A percentile compares a stretch with the other conserved stretches of the same genome.
Evolutionary conservation across 1,284 basidiomycete species (phyloP).

Genomic region (Pascua sp.): DNA sequence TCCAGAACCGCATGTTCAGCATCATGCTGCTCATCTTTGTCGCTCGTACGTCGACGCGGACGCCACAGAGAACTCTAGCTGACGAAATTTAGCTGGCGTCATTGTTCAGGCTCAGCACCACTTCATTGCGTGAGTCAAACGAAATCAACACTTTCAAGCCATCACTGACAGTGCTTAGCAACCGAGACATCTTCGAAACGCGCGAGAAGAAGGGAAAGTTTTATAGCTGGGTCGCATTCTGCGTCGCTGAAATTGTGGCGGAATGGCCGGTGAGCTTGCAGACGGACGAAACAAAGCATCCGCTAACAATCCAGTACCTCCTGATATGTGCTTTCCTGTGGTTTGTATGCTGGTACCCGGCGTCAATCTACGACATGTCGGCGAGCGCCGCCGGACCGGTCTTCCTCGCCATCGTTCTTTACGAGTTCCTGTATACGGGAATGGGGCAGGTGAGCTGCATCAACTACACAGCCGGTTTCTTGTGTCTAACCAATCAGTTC

Average conservation of each 20-base stretch:
- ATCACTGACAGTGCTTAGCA: neutral
- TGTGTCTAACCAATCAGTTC: conserved; percentile 25
- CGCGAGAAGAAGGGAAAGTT: conserved; percentile 47
- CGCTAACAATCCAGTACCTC: conserved; percentile 24
- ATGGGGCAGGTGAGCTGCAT: conserved; percentile 26
- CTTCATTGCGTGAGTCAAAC: conserved; percentile 34
- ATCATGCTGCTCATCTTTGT: conserved; percentile 48
- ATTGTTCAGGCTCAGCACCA: conserved; percentile 48
- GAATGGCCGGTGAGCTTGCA: conserved; percentile 29
- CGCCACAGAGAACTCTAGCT: no score
- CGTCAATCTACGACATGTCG: conserved; percentile 7
- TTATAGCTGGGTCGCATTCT: conserved; percentile 41
- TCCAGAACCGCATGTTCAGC: conserved; percentile 18
- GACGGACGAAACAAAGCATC: no score
- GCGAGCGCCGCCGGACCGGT: conserved; percentile 23
- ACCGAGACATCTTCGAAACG: conserved; percentile 47
- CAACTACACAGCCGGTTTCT: no score
- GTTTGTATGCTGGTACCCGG: conserved; percentile 16
- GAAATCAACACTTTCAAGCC: no score
- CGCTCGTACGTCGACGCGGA: conserved; percentile 13
- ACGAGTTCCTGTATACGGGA: conserved; percentile 48
- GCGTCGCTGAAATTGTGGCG: conserved; percentile 38
- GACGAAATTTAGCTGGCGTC: conserved; percentile 25
- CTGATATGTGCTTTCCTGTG: conserved; percentile 34
- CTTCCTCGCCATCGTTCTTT: conserved; percentile 45